A percentile compares a stretch with the other conserved stretches of the same genome.
phyloP scores from a whole-genome alignment of 1,139 yeast species.

The Pichia cactophila region DNA sequence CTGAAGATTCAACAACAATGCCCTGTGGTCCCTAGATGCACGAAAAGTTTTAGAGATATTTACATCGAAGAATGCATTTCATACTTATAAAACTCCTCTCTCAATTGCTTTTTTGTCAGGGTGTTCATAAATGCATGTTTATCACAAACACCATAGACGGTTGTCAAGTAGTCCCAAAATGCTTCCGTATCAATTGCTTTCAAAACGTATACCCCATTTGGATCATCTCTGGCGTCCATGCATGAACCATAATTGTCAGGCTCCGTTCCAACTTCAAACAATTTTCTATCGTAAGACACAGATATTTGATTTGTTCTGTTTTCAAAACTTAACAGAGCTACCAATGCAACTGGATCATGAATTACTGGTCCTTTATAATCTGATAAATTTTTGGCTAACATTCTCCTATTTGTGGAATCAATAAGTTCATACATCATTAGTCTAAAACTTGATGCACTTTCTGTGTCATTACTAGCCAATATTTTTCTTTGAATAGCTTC shows the following conservation, averaged over 20 bases:
- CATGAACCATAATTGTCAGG: constrained; percentile 28
- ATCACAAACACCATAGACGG: constrained; percentile 32
- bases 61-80: background rate
- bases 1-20: too few species aligned
- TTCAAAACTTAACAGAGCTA: constrained; percentile 44
- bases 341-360: constrained; percentile 74
- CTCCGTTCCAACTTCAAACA: constrained; percentile 30
- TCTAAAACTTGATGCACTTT: constrained; percentile 36
- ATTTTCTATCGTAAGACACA: constrained; percentile 31
- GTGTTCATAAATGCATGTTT: constrained; percentile 15
- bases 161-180: constrained; percentile 48
- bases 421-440: constrained; percentile 50
- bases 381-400: constrained; percentile 37
- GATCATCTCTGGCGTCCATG: constrained; percentile 8
- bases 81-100: constrained; percentile 3
- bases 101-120: constrained; percentile 6
- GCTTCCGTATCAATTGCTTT: constrained; percentile 35
- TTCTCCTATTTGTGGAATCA: constrained; percentile 42
- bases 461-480: constrained; percentile 25
- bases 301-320: constrained; percentile 25
- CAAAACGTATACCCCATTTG: constrained; percentile 40
- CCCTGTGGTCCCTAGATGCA: too few species aligned
- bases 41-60: too few species aligned
- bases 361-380: constrained; percentile 61
- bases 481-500: constrained; percentile 34